Evolutionary conservation across 116 monocot species (phyloP), one percentile per base, ranked within the genome.

Genomic region (Posidonia oceanica): DNA sequence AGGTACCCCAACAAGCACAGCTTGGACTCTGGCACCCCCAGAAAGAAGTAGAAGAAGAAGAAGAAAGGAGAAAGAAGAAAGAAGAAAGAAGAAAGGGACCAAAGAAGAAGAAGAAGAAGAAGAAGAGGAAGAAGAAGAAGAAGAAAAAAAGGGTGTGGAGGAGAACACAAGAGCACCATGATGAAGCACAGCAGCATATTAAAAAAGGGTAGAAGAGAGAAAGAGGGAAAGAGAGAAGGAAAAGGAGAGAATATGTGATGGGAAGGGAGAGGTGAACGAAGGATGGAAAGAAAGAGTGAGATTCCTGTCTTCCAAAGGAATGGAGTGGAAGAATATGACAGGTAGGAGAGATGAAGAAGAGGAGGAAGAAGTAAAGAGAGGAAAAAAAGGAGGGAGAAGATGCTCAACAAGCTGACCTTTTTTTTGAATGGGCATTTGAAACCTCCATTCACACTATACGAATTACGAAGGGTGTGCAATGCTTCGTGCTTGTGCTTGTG

Each of bases 281-380:
- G 54, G 36, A 40, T 71, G 65, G 53, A 74, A 20, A 48, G 67
- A 48, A 58, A 39, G 54, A 51, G 63, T 59, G 63, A 58, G 64
- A 79, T 79, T 73, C 79, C 73, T 79, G 40, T 59, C 36, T 38
- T 63, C 29, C 69, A 16, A 69, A 63, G 29, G 54, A 69, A 73
- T 22, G 68, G 68, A 39, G 66, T 67, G 42, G 57, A 48, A 53
- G 68, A 21, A 52, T 15, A 3, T 14, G 39, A 11, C 20, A 60
- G 29, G 20, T 10, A 15, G 29, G 22, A 60, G 29, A 60, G 60
- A 48, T 6, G 48, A 48, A 4, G 48, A 48, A 48, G 48, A 7
- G 48, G 7, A 48, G 7, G 48, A 12, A 1, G 48, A 1, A 48
- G 48, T 48, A 48, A 12, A 48, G 6, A 48, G 48, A 48, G 7